Conservation (phyloP, 768 basidiomycete species). For the Hericium coralloides region DNA sequence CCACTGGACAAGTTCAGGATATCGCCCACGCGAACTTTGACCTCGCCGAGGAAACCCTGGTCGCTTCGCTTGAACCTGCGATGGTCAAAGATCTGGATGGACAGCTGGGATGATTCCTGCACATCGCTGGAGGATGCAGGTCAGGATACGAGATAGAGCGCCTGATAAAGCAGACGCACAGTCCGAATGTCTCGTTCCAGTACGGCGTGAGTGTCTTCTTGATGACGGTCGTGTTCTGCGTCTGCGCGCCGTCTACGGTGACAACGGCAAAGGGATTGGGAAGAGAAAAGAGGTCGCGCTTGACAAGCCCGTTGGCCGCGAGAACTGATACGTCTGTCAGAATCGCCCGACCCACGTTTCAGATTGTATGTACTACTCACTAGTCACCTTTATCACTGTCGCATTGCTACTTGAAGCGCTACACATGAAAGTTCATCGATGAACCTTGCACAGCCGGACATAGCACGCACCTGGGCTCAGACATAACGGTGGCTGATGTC, state of each 20-base stretch:
- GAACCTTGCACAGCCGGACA: too few species aligned
- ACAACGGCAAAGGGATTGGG: slow-evolving; percentile 88
- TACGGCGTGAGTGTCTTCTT: slow-evolving; percentile 60
- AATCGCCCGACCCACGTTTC: too few species aligned
- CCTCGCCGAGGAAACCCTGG: slow-evolving; percentile 54
- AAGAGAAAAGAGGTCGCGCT: slow-evolving; percentile 70
- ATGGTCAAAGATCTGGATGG: slow-evolving; percentile 87
- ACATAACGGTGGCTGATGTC: too few species aligned
- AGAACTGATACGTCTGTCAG: slow-evolving; percentile 39
- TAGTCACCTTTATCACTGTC: too few species aligned
- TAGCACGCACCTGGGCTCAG: too few species aligned
- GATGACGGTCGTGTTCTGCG: slow-evolving; percentile 65
- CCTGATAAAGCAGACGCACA: slow-evolving; percentile 39
- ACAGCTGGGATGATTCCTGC: slow-evolving; percentile 64
- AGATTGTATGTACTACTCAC: too few species aligned
- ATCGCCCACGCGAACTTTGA: slow-evolving; percentile 34
- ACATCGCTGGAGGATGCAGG: slow-evolving; percentile 40
- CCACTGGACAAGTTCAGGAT: slow-evolving; percentile 30
- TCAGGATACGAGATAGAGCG: background rate
- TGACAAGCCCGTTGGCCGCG: slow-evolving; percentile 64
- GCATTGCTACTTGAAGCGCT: too few species aligned
- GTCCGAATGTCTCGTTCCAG: slow-evolving; percentile 84
- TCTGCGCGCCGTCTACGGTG: slow-evolving; percentile 73
- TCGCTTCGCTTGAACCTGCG: slow-evolving; percentile 82
- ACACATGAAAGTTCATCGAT: too few species aligned